Conservation (phyloP, 129 eudicot species). For the Smallanthus sonchifolius region DNA sequence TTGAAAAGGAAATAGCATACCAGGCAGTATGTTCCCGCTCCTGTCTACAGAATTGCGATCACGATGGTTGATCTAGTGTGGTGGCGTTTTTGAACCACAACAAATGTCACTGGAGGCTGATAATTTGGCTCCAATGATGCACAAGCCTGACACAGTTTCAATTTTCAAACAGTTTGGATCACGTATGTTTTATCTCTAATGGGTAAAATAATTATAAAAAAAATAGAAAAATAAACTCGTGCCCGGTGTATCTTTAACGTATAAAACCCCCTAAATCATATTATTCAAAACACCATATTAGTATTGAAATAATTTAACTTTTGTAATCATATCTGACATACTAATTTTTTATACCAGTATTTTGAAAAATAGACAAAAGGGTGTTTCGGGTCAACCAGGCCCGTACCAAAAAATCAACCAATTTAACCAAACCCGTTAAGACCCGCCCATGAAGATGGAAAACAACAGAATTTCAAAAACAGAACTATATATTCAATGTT, state of each 20-base stretch:
- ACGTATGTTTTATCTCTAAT: too few relatives aligned
- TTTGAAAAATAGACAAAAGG: too few relatives aligned
- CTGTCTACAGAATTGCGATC: conserved; percentile 67
- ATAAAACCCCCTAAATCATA: not conserved
- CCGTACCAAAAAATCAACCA: too few relatives aligned
- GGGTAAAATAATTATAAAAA: not conserved
- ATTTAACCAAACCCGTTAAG: not conserved
- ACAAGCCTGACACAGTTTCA: conserved; percentile 54
- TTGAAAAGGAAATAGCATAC: conserved; percentile 21
- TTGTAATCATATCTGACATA: too few relatives aligned
- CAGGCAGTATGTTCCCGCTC: conserved; percentile 90
- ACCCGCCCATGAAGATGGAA: not conserved
- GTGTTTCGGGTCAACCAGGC: too few relatives aligned
- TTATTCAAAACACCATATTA: too few relatives aligned
- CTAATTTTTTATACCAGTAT: too few relatives aligned
- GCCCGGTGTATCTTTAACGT: not conserved
- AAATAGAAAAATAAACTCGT: not conserved
- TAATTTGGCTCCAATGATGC: conserved; percentile 76
- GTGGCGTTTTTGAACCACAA: conserved; percentile 95
- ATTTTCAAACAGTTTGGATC: not conserved
- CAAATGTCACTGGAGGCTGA: conserved; percentile 91
- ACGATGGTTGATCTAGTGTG: conserved; percentile 68
- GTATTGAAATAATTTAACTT: too few relatives aligned
- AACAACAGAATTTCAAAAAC: not conserved
- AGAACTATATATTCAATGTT: not conserved